phyloP scores from a whole-genome alignment of 1,284 basidiomycete genomes.

The Naganishia albida region DNA sequence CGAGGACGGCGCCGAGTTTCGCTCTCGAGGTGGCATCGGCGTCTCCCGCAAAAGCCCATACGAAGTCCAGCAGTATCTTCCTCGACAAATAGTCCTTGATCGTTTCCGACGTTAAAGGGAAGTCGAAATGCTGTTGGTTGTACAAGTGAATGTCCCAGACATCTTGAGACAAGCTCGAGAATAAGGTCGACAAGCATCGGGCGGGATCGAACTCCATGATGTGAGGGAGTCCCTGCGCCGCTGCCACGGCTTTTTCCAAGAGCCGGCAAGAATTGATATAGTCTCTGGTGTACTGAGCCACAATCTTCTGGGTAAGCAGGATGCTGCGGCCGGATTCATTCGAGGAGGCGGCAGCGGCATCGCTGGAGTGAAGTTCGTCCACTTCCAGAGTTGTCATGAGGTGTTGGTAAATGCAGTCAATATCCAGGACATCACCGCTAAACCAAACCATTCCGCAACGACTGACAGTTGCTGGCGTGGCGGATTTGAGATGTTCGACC shows the following conservation, averaged over 20 bases:
- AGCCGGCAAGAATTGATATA: constrained; percentile 83
- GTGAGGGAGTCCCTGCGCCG: constrained; percentile 81
- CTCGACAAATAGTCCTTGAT: constrained; percentile 89
- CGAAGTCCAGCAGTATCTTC: constrained; percentile 85
- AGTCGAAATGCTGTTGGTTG: constrained; percentile 91
- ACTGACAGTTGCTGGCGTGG: constrained; percentile 97
- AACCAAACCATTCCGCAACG: constrained; percentile 99
- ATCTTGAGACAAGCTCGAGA: constrained; percentile 96
- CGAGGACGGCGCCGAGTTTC: constrained; percentile 85
- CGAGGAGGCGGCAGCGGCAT: constrained; percentile 58
- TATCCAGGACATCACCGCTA: constrained; percentile 90
- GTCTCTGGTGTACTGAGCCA: constrained; percentile 73
- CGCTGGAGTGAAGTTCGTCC: constrained; percentile 44
- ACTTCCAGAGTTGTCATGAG: constrained; percentile 61
- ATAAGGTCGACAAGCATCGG: constrained; percentile 90
- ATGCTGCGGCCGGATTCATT: constrained; percentile 64
- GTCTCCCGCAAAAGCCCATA: constrained; percentile 99
- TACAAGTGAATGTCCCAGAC: constrained; percentile 92
- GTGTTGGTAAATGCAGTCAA: constrained; percentile 86
- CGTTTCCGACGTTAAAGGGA: constrained; percentile 79
- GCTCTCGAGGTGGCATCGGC: constrained; percentile 85
- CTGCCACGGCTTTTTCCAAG: constrained; percentile 74
- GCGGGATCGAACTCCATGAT: constrained; percentile 98
- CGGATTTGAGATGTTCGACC: constrained; percentile 96
- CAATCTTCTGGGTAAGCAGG: constrained; percentile 70